phyloP scores from a whole-genome alignment of 2,329 filamentous ascomycete genomes.

The Neofusicoccum laricinum region DNA sequence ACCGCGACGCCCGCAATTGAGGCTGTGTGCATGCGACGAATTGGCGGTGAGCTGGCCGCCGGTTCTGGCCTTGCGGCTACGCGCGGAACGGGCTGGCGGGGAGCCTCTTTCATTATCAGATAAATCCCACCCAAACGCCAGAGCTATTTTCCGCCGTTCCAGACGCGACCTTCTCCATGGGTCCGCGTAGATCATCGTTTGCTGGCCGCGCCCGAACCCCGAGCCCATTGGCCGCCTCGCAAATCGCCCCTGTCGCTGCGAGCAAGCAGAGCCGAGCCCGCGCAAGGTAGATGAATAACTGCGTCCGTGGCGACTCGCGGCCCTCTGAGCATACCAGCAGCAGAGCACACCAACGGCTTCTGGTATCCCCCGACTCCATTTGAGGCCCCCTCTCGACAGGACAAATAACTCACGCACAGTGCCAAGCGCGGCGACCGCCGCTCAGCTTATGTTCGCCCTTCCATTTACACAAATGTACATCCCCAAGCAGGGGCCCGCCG shows the following conservation, averaged over 20 bases:
- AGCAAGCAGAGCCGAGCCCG: slow-evolving; percentile 6
- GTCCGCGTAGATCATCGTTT: not conserved
- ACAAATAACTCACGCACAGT: too few relatives aligned
- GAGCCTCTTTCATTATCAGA: not conserved
- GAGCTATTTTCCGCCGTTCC: slow-evolving; percentile 1
- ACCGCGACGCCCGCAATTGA: not conserved
- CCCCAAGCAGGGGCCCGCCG: not conserved
- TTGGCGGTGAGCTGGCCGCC: not conserved
- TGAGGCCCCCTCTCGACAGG: not conserved
- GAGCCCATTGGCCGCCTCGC: not conserved
- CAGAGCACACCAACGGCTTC: not conserved
- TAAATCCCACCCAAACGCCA: not conserved
- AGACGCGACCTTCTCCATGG: not conserved
- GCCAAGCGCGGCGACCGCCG: slow-evolving; percentile 9
- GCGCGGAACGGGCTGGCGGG: not conserved
- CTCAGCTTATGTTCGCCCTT: not conserved
- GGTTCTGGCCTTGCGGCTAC: not conserved
- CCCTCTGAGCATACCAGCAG: not conserved
- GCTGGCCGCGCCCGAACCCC: not conserved
- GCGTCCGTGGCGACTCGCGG: not conserved
- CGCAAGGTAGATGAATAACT: not conserved
- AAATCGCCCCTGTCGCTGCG: not conserved
- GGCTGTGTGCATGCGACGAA: slow-evolving; percentile 6
- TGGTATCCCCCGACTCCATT: not conserved
- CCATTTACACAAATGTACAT: not conserved